Percentiles rank a stretch among this genome's conserved stretches.
Evolutionary conservation across 2,329 filamentous ascomycete species (phyloP).

Genomic region (Fusarium tricinctum): DNA sequence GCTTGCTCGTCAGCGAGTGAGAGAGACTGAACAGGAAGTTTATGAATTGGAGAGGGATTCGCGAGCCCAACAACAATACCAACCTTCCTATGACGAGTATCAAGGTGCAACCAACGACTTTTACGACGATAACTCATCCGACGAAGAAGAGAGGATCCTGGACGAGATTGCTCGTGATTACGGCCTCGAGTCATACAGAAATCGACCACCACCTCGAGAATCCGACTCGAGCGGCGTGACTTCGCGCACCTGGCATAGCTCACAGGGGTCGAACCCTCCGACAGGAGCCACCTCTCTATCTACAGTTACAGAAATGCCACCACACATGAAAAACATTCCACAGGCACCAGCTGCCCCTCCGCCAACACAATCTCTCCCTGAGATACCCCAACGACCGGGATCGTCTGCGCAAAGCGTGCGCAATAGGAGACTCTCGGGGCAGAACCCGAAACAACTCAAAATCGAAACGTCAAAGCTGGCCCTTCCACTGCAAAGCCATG

Average conservation of each 20-base stretch:
- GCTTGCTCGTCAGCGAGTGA: conserved; percentile 80
- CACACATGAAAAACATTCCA: conserved; percentile 41
- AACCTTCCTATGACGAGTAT: conserved; percentile 47
- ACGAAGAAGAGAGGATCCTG: conserved; percentile 81
- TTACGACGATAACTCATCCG: conserved; percentile 74
- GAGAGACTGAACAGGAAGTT: conserved; percentile 79
- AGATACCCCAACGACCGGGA: conserved; percentile 56
- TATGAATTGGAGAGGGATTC: conserved; percentile 61
- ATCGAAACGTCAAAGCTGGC: conserved; percentile 77
- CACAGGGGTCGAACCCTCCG: conserved; percentile 77
- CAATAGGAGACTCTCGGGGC: conserved; percentile 82
- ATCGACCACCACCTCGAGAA: conserved; percentile 78
- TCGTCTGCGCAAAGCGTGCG: conserved; percentile 70
- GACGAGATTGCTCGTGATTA: conserved; percentile 92
- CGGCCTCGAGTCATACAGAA: conserved; percentile 80
- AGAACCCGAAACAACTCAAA: conserved; percentile 85
- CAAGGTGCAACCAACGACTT: conserved; percentile 64
- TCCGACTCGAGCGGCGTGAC: conserved; percentile 86
- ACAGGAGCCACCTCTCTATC: conserved; percentile 61
- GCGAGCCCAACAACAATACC: conserved; percentile 54
- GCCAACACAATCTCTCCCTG: conserved; percentile 63
- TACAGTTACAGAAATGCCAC: conserved; percentile 75
- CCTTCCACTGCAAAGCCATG: conserved; percentile 40
- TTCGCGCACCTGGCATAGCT: conserved; percentile 85
- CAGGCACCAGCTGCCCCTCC: conserved; percentile 59